Evolutionary conservation across 345 rosid genomes (phyloP).

Genomic region (Eucalyptus paniculata): DNA sequence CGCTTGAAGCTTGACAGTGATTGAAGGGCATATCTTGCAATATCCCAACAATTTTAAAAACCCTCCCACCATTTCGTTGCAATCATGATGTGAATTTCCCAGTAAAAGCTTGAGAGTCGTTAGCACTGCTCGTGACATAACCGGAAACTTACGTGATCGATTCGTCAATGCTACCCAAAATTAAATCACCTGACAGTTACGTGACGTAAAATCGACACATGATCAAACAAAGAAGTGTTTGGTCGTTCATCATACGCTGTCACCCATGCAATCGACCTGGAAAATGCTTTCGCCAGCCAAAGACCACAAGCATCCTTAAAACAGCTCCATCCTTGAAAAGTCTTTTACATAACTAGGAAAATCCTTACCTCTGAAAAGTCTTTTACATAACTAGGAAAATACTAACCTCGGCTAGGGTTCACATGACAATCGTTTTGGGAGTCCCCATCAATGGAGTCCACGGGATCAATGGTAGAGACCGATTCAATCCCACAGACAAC

Average conservation of each 20-base stretch:
- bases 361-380: not conserved
- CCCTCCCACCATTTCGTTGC: not conserved
- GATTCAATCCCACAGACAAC: not conserved
- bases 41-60: not conserved
- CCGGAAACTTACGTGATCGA: not conserved
- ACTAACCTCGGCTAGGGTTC: not conserved
- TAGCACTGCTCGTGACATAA: not conserved
- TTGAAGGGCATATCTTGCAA: not conserved
- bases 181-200: not conserved
- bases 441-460: not conserved
- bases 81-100: not conserved
- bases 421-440: not conserved
- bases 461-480: not conserved
- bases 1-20: not conserved
- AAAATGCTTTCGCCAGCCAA: not conserved
- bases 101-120: not conserved
- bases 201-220: not conserved
- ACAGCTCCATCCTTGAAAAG: not conserved
- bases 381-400: not conserved
- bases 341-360: not conserved
- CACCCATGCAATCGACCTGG: not conserved
- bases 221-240: not conserved
- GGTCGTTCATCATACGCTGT: not conserved
- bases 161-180: not conserved
- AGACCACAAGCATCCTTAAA: not conserved